Base-by-base conservation (phyloP, 495 filamentous ascomycete species). In the Antarctomyces pellizariae region DNA sequence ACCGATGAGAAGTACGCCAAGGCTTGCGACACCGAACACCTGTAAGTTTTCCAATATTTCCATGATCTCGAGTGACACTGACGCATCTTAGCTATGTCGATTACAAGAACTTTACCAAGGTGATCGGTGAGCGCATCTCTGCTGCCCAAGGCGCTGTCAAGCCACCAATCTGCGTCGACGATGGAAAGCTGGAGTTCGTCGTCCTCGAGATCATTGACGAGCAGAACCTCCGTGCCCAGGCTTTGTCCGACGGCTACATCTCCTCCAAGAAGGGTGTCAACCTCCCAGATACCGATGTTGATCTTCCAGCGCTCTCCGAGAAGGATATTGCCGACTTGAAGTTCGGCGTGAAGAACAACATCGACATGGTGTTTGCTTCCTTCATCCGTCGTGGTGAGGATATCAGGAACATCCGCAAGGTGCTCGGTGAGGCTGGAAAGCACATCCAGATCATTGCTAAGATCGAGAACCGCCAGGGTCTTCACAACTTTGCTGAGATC, bases 381-480 rank as follows among this genome's bases (percentile, higher is more conserved):
- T 97, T 97, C 52, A 97, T 97, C 49, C 82, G 86, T 34, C 71
- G 70, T 22, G 86, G 75, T 23, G 69, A 71, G 36, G 86, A 97
- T 48, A 91, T 97, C 59, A 69, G 60, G 35, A 60, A 74, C 33
- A 97, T 97, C 50, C 83, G 86, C 34, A 68, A 76, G 29, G 71
- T 93, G 18, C 67, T 97, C 18, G 86, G 86, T 24, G 62, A 76
- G 41, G 79, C 83, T n/a, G 86, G 86, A 36, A 73, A 72, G 50
- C 75, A 89, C 40, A 93, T 97, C 43, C 89, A 97, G 64, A 93
- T 97, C 52, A 91, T 97, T 51, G 80, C 86, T 59, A 97, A 97
- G 69, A 90, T 97, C 40, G 86, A 97, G 63, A 97, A 97, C 59
- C 76, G 91, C 52, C 86, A 97, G 54, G 86, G 86, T 28, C 47